Evolutionary conservation across 352 stramenopile species (phyloP).

Genomic region (Vaucheria bursata): DNA sequence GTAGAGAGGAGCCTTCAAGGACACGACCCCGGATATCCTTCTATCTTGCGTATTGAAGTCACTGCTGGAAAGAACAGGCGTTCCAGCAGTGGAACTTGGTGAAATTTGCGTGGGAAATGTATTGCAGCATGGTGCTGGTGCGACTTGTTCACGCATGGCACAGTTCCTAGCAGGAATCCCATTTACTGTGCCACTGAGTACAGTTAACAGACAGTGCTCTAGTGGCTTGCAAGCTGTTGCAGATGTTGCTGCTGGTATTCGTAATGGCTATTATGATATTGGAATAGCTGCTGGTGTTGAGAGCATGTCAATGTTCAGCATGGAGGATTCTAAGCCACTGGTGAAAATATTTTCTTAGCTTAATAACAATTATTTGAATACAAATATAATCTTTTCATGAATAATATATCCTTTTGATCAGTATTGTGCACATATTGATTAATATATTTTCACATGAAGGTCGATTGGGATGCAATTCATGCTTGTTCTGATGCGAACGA

Average conservation of each 20-base stretch:
- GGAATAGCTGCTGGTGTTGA: conserved; percentile 34
- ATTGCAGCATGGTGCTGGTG: conserved; percentile 26
- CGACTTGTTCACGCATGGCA: conserved; percentile 26
- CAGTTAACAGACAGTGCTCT: conserved; percentile 44
- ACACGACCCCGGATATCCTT: conserved; percentile 77
- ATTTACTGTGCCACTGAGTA: conserved; percentile 39
- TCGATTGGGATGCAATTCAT: conserved; percentile 11
- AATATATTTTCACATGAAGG: not conserved
- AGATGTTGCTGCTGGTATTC: conserved; percentile 31
- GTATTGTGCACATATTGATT: not conserved
- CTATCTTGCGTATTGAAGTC: conserved; percentile 65
- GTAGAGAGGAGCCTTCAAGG: conserved; percentile 74
- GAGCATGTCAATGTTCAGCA: conserved; percentile 7
- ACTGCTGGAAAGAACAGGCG: conserved; percentile 66
- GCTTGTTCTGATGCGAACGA: conserved; percentile 10
- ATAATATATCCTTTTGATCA: not conserved
- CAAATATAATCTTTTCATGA: not conserved
- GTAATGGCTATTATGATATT: conserved; percentile 25
- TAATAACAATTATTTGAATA: not conserved
- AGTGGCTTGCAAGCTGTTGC: conserved; percentile 39
- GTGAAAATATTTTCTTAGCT: not conserved
- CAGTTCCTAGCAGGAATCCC: conserved; percentile 41
- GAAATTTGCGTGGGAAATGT: conserved; percentile 46
- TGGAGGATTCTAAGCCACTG: conserved; percentile 1
- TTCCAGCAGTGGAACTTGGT: conserved; percentile 54